Percentiles rank a stretch among this genome's conserved stretches.
Conservation (phyloP, 345 rosid species). For the Linum trigynum region DNA sequence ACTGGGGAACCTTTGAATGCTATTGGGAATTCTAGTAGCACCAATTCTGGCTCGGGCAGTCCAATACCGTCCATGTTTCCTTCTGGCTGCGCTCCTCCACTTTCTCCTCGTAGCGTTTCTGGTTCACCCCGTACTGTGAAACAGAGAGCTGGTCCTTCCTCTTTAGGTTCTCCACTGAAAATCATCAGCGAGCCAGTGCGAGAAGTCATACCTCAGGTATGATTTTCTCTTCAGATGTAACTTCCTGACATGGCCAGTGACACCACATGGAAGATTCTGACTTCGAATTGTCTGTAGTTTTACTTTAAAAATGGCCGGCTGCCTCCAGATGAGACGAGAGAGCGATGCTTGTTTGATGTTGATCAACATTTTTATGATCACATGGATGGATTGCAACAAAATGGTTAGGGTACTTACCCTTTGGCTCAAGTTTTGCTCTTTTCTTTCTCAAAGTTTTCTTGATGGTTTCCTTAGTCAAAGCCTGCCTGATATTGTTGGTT, state of each 20-base stretch:
- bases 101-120: slow-evolving; percentile 24
- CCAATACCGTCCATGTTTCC: slow-evolving; percentile 23
- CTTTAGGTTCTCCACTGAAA: slow-evolving; percentile 18
- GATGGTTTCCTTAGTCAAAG: background rate
- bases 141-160: slow-evolving; percentile 21
- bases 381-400: slow-evolving; percentile 14
- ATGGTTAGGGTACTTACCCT: slow-evolving; percentile 16
- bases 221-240: background rate
- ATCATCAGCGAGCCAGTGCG: slow-evolving; percentile 12
- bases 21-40: slow-evolving; percentile 1
- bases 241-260: background rate
- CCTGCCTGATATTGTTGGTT: background rate
- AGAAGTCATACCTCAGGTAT: slow-evolving; percentile 29
- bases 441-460: background rate
- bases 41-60: slow-evolving; percentile 8
- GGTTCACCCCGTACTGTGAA: slow-evolving; percentile 23
- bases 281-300: slow-evolving; percentile 16
- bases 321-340: slow-evolving; percentile 20
- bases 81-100: slow-evolving; percentile 24
- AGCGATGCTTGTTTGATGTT: slow-evolving; percentile 17
- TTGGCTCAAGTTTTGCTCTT: background rate
- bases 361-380: slow-evolving; percentile 16
- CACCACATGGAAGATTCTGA: background rate
- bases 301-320: slow-evolving; percentile 27
- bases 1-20: slow-evolving; percentile 12